These are phyloP conservation scores for Lentinus polychrous DNA, from an alignment of 1,284 basidiomycete genomes.

Conservation along the genomic window DNA sequence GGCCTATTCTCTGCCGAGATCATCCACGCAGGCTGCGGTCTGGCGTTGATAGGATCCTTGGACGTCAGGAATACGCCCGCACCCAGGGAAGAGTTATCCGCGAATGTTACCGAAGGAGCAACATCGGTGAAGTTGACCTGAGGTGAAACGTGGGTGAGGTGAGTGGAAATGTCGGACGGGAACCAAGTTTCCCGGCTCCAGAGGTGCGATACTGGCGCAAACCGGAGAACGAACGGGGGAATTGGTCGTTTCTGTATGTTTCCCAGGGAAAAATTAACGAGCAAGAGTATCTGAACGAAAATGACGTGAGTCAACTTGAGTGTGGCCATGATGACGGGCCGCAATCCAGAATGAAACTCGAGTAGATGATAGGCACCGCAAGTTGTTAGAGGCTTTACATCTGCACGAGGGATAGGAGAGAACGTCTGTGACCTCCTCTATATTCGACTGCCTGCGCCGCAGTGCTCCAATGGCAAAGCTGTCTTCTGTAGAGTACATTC, in stretches of 20 bases:
- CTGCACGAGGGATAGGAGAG: too few relatives aligned
- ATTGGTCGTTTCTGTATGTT: slow-evolving; percentile 5
- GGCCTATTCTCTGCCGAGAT: slow-evolving; percentile 20
- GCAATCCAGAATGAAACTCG: too few relatives aligned
- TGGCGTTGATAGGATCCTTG: slow-evolving; percentile 19
- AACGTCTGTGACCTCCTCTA: too few relatives aligned
- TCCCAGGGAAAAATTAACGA: too few relatives aligned
- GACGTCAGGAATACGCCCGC: slow-evolving; percentile 23
- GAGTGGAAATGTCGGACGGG: slow-evolving; percentile 25
- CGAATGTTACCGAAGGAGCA: slow-evolving; percentile 16
- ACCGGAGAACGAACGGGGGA: slow-evolving; percentile 22
- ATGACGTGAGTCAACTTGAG: too few relatives aligned
- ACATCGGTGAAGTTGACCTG: slow-evolving; percentile 15
- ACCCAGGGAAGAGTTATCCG: slow-evolving; percentile 14
- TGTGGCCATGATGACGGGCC: too few relatives aligned
- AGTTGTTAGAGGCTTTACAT: too few relatives aligned
- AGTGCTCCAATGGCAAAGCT: too few relatives aligned
- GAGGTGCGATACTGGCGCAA: slow-evolving; percentile 23
- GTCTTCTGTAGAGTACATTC: too few relatives aligned
- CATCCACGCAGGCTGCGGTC: slow-evolving; percentile 19
- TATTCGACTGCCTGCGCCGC: too few relatives aligned
- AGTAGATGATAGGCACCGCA: too few relatives aligned
- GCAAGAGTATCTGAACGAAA: too few relatives aligned
- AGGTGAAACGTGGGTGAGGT: slow-evolving; percentile 25
- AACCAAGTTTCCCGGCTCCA: slow-evolving; percentile 24